phyloP scores from a whole-genome alignment of 2,329 filamentous ascomycete genomes.

The Clonostachys solani region DNA sequence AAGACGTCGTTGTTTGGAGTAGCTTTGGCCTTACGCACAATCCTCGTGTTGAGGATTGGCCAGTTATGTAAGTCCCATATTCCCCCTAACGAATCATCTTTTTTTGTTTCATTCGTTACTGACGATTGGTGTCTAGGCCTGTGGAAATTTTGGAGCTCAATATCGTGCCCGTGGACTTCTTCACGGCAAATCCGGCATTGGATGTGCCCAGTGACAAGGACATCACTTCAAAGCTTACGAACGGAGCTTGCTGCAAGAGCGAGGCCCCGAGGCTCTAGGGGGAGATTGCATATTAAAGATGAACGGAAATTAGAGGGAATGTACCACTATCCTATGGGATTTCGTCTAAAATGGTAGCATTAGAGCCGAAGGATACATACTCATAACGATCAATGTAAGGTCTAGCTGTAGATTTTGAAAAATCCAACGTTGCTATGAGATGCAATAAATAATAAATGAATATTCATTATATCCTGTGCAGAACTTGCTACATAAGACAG shows the following conservation, averaged over 20 bases:
- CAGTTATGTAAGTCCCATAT: slow-evolving; percentile 50
- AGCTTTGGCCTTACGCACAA: slow-evolving; percentile 61
- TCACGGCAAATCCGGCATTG: slow-evolving; percentile 38
- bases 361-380: too few species aligned
- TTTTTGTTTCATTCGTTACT: background rate
- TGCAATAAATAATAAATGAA: too few species aligned
- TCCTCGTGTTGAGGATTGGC: slow-evolving; percentile 63
- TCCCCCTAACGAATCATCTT: background rate
- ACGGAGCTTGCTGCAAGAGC: background rate
- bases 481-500: slow-evolving; percentile 3
- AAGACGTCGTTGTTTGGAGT: slow-evolving; percentile 53
- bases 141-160: slow-evolving; percentile 44
- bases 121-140: slow-evolving; percentile 32
- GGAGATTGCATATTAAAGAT: background rate
- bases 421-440: too few species aligned
- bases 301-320: background rate
- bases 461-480: too few species aligned
- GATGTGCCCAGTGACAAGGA: slow-evolving; percentile 28
- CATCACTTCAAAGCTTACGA: slow-evolving; percentile 1
- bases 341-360: too few species aligned
- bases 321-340: too few species aligned
- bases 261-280: background rate
- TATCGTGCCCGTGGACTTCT: slow-evolving; percentile 43
- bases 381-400: too few species aligned
- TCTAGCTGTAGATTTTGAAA: too few species aligned